These are phyloP conservation scores for Picea glauca DNA, from an alignment of 75 land plant genomes.

Conservation along the genomic window DNA sequence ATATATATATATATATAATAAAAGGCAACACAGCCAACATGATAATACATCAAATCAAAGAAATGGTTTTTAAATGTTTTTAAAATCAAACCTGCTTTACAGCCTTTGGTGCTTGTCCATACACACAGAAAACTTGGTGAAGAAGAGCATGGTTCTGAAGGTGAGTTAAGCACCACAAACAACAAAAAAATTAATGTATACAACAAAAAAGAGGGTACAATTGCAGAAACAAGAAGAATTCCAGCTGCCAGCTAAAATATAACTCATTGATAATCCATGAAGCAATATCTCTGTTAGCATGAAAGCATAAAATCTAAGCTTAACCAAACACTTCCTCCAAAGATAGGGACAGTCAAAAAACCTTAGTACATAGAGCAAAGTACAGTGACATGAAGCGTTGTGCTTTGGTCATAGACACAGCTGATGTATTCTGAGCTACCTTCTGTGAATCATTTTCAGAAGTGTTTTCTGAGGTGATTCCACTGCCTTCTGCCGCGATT, in stretches of 20 bases:
- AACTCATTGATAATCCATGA: neutral
- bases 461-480: neutral
- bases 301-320: neutral
- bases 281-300: neutral
- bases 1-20: no score
- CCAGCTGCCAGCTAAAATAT: neutral
- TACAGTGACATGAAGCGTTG: slow-evolving; percentile 74
- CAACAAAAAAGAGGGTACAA: neutral
- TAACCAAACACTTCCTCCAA: neutral
- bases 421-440: slow-evolving; percentile 16
- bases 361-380: slow-evolving; percentile 97
- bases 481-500: neutral
- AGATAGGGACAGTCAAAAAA: slow-evolving; percentile 5
- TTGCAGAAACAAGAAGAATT: neutral
- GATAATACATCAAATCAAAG: no score
- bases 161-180: neutral
- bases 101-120: slow-evolving; percentile 68
- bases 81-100: slow-evolving; percentile 77
- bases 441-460: slow-evolving; percentile 35
- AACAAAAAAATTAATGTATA: neutral
- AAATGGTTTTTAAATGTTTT: neutral
- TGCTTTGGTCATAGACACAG: slow-evolving; percentile 49
- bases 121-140: slow-evolving; percentile 65
- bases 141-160: slow-evolving; percentile 80
- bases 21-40: no score